Evolutionary conservation across 176 grass and related monocot species (phyloP).

Genomic region (Oryza officinalis): DNA sequence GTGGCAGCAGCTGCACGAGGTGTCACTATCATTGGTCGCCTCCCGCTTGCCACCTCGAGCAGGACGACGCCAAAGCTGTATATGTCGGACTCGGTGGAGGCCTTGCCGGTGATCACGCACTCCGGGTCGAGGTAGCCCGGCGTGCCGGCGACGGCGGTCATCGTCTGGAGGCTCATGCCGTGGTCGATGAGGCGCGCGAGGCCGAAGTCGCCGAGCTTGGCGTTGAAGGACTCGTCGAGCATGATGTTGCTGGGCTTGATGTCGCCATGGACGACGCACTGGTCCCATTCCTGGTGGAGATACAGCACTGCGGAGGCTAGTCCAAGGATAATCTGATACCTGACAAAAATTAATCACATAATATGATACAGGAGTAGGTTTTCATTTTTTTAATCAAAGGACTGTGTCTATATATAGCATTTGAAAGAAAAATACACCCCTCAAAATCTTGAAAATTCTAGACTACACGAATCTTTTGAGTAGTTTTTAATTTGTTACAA

Average conservation of each 20-base stretch:
- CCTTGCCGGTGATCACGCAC: conserved; percentile 23
- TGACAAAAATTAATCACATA: neutral
- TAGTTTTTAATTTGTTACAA: too few relatives aligned
- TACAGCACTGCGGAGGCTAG: conserved; percentile 25
- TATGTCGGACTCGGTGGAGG: conserved; percentile 31
- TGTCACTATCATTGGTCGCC: neutral
- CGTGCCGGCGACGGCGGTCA: conserved; percentile 23
- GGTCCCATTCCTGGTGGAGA: conserved; percentile 38
- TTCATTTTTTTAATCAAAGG: too few relatives aligned
- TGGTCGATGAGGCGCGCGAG: conserved; percentile 44
- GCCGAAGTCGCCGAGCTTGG: conserved; percentile 28
- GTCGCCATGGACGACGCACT: conserved; percentile 42
- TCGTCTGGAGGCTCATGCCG: conserved; percentile 21
- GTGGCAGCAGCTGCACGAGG: neutral
- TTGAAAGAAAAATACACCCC: too few relatives aligned
- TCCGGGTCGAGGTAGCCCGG: conserved; percentile 21
- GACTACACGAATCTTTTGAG: too few relatives aligned
- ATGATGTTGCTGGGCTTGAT: conserved; percentile 43
- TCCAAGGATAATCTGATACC: conserved; percentile 24
- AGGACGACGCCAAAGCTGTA: conserved; percentile 43
- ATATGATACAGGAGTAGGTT: neutral
- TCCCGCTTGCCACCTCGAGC: conserved; percentile 31
- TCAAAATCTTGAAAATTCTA: too few relatives aligned
- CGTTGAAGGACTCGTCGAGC: conserved; percentile 13
- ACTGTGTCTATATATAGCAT: too few relatives aligned